Evolutionary conservation across 2,329 filamentous ascomycete species (phyloP), one percentile per base, ranked within the genome.

Genomic region (Colletotrichum abscissum): DNA sequence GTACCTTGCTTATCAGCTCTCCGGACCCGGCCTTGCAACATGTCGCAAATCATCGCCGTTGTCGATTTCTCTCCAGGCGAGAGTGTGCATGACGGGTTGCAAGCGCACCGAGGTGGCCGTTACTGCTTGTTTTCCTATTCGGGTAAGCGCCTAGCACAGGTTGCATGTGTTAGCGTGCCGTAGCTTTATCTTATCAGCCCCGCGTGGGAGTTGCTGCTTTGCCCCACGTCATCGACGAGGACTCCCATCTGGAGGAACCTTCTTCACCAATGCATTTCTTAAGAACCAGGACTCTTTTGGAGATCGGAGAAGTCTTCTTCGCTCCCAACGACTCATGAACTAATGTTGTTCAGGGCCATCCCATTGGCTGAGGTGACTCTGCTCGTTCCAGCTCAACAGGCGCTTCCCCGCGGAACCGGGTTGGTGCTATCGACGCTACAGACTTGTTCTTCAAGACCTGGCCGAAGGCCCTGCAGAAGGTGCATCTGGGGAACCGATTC

Each of bases 171-270:
- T 70, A 71, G 67, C 70, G 69, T 46, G 59, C 11, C 56, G 33
- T 65, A 60, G 67, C 70, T 70, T 70, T 71, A 73, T 73, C 71
- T 73, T 73, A 73, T 73, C 71, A 57, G 67, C 71, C 71, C 71
- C 71, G 67, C 67, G 67, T 62, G 38, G 35, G 38, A 42, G 38
- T 19, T 42, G 38, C 46, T 56, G 67, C 49, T 46, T 59, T 58
- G 56, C 70, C 67, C 70, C 70, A 70, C 70, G 70, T 73, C 70
- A 73, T 73, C 60, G 56, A 35, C 42, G 57, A 26, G 28, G 26
- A 65, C 46, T 35, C 28, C 28, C 35, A 26, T 58, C 46, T 55
- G 35, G 65, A 19, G 49, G 56, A 65, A 22, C 56, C 46, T 63
- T 72, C 58, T 63, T 72, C 58, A 35, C 56, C 55, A 65, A 71